phyloP scores from a whole-genome alignment of 345 rosid genomes.

The Garcia nutans region DNA sequence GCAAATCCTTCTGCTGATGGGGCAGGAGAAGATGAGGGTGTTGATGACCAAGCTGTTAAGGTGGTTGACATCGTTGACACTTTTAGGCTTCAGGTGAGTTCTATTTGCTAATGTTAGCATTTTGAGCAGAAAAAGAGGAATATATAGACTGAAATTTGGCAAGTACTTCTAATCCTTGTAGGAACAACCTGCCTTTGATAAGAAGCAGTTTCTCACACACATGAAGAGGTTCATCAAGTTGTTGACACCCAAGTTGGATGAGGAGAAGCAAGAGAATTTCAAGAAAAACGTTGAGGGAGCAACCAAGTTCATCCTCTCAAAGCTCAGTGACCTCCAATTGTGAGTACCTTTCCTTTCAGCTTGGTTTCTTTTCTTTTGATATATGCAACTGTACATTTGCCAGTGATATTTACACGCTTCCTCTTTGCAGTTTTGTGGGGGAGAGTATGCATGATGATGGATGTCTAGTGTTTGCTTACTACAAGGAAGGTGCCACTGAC shows the following conservation, averaged over 20 bases:
- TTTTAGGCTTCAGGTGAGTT: slow-evolving; percentile 90
- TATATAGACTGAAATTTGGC: background rate
- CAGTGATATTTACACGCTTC: slow-evolving; percentile 2
- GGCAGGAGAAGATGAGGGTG: slow-evolving; percentile 76
- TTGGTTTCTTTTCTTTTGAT: background rate
- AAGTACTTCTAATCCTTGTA: slow-evolving; percentile 20
- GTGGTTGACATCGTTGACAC: slow-evolving; percentile 98
- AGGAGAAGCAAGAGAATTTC: slow-evolving; percentile 49
- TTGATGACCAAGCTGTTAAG: slow-evolving; percentile 74
- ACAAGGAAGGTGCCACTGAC: slow-evolving; percentile 88
- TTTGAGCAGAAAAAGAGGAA: background rate
- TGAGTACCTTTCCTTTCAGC: slow-evolving; percentile 28
- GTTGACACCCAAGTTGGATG: slow-evolving; percentile 58
- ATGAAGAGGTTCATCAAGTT: slow-evolving; percentile 77
- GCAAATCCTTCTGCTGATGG: slow-evolving; percentile 99
- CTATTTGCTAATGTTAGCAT: no score
- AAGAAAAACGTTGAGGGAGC: slow-evolving; percentile 93
- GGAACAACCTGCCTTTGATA: slow-evolving; percentile 96
- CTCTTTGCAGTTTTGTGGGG: slow-evolving; percentile 73
- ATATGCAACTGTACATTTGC: background rate
- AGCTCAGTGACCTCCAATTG: slow-evolving; percentile 90
- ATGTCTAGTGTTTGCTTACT: slow-evolving; percentile 80
- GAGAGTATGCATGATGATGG: slow-evolving; percentile 88
- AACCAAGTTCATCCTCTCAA: slow-evolving; percentile 76
- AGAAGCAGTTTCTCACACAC: slow-evolving; percentile 68